Evolutionary conservation across 1,284 basidiomycete genomes (phyloP).

Genomic region (Violaceomyces palustris): DNA sequence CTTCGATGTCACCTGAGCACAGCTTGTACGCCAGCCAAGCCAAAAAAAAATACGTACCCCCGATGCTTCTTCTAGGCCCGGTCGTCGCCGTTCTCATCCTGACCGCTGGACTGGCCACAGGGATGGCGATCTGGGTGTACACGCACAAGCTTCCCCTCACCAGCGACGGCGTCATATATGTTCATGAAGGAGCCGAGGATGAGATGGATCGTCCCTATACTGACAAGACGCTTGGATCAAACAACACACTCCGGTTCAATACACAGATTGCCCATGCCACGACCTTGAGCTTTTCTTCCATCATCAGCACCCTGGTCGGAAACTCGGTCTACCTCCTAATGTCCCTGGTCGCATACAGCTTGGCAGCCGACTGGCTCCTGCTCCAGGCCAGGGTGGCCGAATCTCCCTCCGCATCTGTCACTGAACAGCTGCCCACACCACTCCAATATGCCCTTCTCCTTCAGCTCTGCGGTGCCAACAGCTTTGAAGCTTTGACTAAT

Average conservation of each 20-base stretch:
- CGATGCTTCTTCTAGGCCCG: slow-evolving; percentile 6
- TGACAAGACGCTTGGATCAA: slow-evolving; percentile 1
- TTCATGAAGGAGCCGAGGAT: slow-evolving; percentile 7
- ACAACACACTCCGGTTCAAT: slow-evolving; percentile 3
- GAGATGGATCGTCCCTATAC: slow-evolving; percentile 4
- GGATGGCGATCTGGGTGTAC: slow-evolving; percentile 7
- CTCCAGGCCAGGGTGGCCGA: slow-evolving; percentile 2
- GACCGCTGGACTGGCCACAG: slow-evolving; percentile 9
- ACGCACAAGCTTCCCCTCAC: slow-evolving; percentile 7
- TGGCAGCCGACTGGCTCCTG: slow-evolving; percentile 10
- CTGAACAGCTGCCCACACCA: slow-evolving; percentile 7
- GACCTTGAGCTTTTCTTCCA: slow-evolving; percentile 5
- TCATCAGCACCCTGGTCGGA: slow-evolving; percentile 10
- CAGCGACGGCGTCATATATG: slow-evolving; percentile 7
- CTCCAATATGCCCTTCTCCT: slow-evolving; percentile 9
- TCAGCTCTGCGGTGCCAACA: slow-evolving; percentile 5
- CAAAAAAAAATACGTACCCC: slow-evolving; percentile 1
- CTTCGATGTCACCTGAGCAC: background rate
- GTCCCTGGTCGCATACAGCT: slow-evolving; percentile 8
- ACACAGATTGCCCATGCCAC: slow-evolving; percentile 7
- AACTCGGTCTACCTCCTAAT: slow-evolving; percentile 8
- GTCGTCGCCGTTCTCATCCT: slow-evolving; percentile 4
- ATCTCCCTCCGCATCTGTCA: background rate
- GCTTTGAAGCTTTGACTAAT: slow-evolving; percentile 3
- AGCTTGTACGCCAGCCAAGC: background rate